phyloP scores from a whole-genome alignment of 1,284 basidiomycete genomes.

The Puccinia brachypodii region DNA sequence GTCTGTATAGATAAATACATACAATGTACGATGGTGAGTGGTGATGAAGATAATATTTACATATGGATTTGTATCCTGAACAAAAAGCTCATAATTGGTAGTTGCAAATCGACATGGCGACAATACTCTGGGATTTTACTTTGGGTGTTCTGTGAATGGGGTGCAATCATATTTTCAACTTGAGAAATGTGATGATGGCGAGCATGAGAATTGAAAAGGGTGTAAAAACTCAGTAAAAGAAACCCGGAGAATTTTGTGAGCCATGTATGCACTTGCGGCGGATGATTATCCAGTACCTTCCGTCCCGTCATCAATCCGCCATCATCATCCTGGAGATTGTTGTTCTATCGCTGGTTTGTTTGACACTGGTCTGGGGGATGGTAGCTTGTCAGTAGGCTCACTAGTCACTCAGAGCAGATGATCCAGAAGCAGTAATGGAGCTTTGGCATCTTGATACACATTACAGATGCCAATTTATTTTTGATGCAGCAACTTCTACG shows the following conservation, averaged over 20 bases:
- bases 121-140: neutral
- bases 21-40: neutral
- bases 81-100: neutral
- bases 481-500: no score
- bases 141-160: conserved; percentile 3
- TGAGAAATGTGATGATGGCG: conserved; percentile 14
- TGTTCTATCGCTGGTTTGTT: conserved; percentile 14
- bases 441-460: neutral
- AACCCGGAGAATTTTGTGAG: neutral
- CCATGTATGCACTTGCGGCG: neutral
- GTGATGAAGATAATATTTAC: conserved; percentile 16
- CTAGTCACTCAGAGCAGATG: neutral
- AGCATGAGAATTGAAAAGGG: neutral
- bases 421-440: neutral
- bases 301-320: conserved; percentile 17
- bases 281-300: conserved; percentile 4
- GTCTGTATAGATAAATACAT: neutral
- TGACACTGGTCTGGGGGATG: conserved; percentile 8
- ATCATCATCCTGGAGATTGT: conserved; percentile 25
- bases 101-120: neutral
- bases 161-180: neutral
- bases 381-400: conserved; percentile 14
- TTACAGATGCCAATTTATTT: no score
- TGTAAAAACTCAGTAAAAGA: neutral
- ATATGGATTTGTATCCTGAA: neutral